Evolutionary conservation across 495 filamentous ascomycete species (phyloP).

Genomic region (Clohesyomyces aquaticus): DNA sequence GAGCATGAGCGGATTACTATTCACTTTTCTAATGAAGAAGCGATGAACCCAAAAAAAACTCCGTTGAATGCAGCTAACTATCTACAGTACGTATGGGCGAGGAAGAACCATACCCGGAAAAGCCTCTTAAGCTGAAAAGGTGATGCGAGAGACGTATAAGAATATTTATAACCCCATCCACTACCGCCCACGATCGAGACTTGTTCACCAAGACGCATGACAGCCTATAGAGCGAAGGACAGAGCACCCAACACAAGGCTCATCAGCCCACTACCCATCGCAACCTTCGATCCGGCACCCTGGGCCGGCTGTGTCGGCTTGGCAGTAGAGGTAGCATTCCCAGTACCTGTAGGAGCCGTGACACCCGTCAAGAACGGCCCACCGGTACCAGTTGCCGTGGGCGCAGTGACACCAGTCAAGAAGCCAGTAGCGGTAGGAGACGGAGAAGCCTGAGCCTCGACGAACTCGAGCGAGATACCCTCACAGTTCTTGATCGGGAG

Average conservation of each 20-base stretch:
- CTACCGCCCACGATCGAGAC: no score
- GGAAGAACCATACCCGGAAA: no score
- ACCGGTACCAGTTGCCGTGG: not conserved
- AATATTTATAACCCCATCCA: no score
- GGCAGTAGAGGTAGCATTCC: not conserved
- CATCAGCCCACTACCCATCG: not conserved
- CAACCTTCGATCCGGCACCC: conserved; percentile 1
- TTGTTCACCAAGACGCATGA: no score
- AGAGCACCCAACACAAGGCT: not conserved
- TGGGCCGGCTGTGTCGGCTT: not conserved
- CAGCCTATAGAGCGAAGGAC: not conserved
- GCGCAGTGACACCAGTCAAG: not conserved
- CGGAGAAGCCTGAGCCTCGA: not conserved
- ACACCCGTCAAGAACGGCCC: conserved; percentile 6
- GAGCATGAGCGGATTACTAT: no score
- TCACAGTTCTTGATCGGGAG: conserved; percentile 21
- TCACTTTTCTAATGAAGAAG: no score
- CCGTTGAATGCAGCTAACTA: no score
- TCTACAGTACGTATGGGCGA: no score
- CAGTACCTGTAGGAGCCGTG: conserved; percentile 2
- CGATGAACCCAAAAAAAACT: no score
- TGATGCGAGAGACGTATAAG: no score
- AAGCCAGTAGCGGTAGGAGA: not conserved
- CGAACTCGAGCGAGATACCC: not conserved
- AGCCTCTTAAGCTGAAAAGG: no score